Evolutionary conservation across 2,329 filamentous ascomycete genomes (phyloP), one percentile per base, ranked within the genome.

Genomic region (Fusarium piperis): DNA sequence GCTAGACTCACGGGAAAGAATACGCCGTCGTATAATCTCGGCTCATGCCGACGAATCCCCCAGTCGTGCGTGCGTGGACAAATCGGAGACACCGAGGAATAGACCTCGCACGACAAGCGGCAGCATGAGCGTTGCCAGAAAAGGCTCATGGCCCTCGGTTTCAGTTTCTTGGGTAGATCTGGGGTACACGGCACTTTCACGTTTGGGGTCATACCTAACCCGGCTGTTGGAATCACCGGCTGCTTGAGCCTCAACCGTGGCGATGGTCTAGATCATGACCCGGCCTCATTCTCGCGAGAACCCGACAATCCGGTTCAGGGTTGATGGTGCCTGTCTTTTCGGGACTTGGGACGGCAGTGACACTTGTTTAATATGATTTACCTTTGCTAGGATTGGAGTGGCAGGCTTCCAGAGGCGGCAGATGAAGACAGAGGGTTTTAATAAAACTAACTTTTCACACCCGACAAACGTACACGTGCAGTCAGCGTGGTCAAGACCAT

Each of bases 261-360:
- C 9, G 33, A 58, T 39, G 48, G 64, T 60, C 28, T 7, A 15
- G 18, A 23, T 28, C 41, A 65, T 69, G 67, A 65, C 60, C 64
- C 38, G 33, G 33, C 32, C n/a, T 20, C 64, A 68, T 69, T 65
- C 57, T 64, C 62, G 6, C 9, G 11, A 18, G 23, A 9, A 38
- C 28, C 51, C 59, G 56, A 58, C 32, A 28, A 44, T 26, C n/a
- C 32, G 64, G 56, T 55, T 20, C 41, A 59, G 38, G 23, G 38
- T 36, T 11, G 26, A 28, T n/a, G 28, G 15, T 46, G 15, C 20
- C 26, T 23, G 18, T 55, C 11, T 6, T 28, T 30, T 7, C 13
- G 4, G 7, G 12, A 15, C 48, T 52, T 13, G 23, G 16, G 16
- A 38, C 20, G 18, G 16, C 6, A 28, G 35, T 28, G 1, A 6